Conservation (phyloP, 345 rosid species). For the Arabidopsis arenosa region DNA sequence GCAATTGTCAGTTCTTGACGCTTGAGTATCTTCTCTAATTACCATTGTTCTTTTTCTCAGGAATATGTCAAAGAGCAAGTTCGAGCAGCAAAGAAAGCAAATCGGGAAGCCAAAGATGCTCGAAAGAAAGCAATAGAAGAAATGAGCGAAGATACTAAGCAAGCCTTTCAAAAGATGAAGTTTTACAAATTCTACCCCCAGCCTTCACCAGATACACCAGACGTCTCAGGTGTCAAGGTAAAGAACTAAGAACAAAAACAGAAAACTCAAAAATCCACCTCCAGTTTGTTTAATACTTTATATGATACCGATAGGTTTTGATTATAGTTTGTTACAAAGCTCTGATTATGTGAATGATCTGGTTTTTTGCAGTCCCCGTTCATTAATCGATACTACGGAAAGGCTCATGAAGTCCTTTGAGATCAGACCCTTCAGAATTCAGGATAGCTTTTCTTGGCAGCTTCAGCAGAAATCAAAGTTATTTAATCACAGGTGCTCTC, state of each 20-base stretch:
- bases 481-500: conserved; percentile 36
- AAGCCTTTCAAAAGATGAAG: conserved; percentile 70
- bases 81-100: conserved; percentile 86
- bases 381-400: conserved; percentile 90
- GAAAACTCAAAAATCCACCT: not conserved
- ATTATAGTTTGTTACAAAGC: conserved; percentile 3
- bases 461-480: conserved; percentile 18
- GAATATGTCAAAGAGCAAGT: conserved; percentile 82
- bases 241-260: not conserved
- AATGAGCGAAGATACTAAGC: conserved; percentile 77
- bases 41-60: conserved; percentile 47
- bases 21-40: conserved; percentile 5
- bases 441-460: conserved; percentile 33
- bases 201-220: conserved; percentile 73
- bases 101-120: conserved; percentile 90
- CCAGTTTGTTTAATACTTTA: not conserved
- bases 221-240: conserved; percentile 77
- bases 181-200: conserved; percentile 96
- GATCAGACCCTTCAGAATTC: conserved; percentile 7
- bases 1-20: conserved; percentile 10
- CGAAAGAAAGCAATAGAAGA: conserved; percentile 77
- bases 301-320: not conserved
- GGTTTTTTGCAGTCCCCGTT: conserved; percentile 66
- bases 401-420: conserved; percentile 80
- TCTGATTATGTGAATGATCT: not conserved